Evolutionary conservation across 1,284 basidiomycete genomes (phyloP).

Genomic region (Termitomyces sp.): DNA sequence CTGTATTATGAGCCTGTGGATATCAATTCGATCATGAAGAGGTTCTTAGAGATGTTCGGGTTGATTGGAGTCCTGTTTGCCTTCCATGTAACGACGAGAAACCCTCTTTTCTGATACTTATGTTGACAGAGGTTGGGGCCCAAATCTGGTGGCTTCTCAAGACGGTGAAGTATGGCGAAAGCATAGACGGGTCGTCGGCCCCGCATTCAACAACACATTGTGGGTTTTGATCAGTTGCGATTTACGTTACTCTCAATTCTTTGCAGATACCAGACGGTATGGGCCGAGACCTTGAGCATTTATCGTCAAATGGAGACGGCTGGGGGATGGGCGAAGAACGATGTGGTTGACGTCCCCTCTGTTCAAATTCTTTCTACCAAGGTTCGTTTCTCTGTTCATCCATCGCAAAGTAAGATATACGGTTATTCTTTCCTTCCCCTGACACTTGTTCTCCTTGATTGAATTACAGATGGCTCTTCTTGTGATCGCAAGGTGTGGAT

Average conservation of each 20-base stretch:
- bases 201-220: conserved; percentile 45
- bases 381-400: conserved; percentile 20
- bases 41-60: background rate
- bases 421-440: background rate
- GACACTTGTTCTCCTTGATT: background rate
- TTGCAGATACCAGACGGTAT: conserved; percentile 40
- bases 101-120: background rate
- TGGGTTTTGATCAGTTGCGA: conserved; percentile 17
- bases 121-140: conserved; percentile 37
- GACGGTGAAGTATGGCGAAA: conserved; percentile 43
- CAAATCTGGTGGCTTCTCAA: conserved; percentile 35
- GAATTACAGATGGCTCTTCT: conserved; percentile 39
- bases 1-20: background rate
- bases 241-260: background rate
- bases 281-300: conserved; percentile 35
- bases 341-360: conserved; percentile 31
- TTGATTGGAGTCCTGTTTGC: background rate
- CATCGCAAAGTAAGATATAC: too few species aligned
- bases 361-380: conserved; percentile 41
- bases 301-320: conserved; percentile 39
- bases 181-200: conserved; percentile 43
- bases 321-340: conserved; percentile 38
- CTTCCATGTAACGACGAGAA: too few species aligned
- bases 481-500: conserved; percentile 46
- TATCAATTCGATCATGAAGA: background rate